Evolutionary conservation across 202 grass and related monocot species (phyloP), one percentile per base, ranked within the genome.

Genomic region (Setaria italica): DNA sequence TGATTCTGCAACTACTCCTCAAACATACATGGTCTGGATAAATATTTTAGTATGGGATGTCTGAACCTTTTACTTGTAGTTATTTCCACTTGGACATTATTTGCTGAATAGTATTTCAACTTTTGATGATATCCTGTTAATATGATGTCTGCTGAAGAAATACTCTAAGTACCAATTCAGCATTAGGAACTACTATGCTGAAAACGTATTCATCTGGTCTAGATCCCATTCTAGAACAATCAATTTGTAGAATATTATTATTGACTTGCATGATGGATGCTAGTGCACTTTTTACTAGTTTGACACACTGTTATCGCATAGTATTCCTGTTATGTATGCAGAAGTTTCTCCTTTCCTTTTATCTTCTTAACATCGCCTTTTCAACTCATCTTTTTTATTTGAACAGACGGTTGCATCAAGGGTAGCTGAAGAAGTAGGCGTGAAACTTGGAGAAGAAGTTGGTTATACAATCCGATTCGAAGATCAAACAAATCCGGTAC

Each of bases 381-480:
- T 88, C 14, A 70, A 87, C 50, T 78, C 46, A 81, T 89, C 62
- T 70, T 69, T 74, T 39, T 94, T 80, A 85, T 57, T 87, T 89
- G 59, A 92, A 93, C 88, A 98, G 96, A 85, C 79, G 32, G 91
- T 98, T 90, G 91, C 91, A 76, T 95, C 88, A 88, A 89, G 96
- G 81, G 91, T 98, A 59, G 91, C 93, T 60, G 93, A 98, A 84
- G 95, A 98, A 77, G 84, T 83, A 81, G 93, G 95, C 12, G 91
- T 95, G 20, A 94, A 89, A 53, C 90, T 98, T 86, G 95, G 95
- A 60, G 95, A 98, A 80, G 93, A 98, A 92, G 93, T 98, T 78
- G 95, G 95, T 71, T 99, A 99, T 91, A 90, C 93, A 37, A 99
- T 99, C 74, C 93, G 93, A 65, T 99, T 99, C 78, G 93, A 99